A percentile compares a stretch with the other conserved stretches of the same genome.
These are phyloP conservation scores for Aspergillus carlsbadensis DNA, from an alignment of 495 filamentous ascomycete species.

Conservation along the genomic window DNA sequence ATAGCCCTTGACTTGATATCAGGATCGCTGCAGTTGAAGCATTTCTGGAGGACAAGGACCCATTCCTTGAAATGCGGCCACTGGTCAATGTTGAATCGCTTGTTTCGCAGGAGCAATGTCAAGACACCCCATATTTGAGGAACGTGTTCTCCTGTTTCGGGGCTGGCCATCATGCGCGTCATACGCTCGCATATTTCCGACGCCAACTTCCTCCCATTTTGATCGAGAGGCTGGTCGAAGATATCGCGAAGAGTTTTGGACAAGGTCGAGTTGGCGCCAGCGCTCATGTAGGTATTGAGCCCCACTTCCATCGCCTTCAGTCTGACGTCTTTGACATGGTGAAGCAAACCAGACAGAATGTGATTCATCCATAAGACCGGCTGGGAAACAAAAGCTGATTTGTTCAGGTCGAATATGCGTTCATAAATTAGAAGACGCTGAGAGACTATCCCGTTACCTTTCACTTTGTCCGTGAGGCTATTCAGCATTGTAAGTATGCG, in stretches of 20 bases:
- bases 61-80: conserved; percentile 74
- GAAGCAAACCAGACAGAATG: conserved; percentile 77
- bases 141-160: conserved; percentile 64
- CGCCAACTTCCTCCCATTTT: conserved; percentile 59
- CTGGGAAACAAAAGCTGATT: conserved; percentile 59
- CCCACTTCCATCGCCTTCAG: conserved; percentile 71
- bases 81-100: conserved; percentile 57
- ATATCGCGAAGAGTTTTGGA: conserved; percentile 63
- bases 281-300: conserved; percentile 58
- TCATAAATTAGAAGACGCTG: conserved; percentile 75
- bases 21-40: conserved; percentile 78
- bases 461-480: conserved; percentile 68
- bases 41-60: conserved; percentile 73
- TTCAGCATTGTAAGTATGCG: conserved; percentile 67
- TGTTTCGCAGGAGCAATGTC: conserved; percentile 69
- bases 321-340: conserved; percentile 72
- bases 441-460: conserved; percentile 72
- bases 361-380: conserved; percentile 69
- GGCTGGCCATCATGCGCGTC: conserved; percentile 63
- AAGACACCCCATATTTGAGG: conserved; percentile 87
- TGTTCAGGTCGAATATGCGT: conserved; percentile 67
- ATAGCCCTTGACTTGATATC: conserved; percentile 74
- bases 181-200: conserved; percentile 67
- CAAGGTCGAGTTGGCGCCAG: conserved; percentile 64
- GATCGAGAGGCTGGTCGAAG: conserved; percentile 55